phyloP scores from a whole-genome alignment of 257 asterid genomes.

The Datura wrightii region DNA sequence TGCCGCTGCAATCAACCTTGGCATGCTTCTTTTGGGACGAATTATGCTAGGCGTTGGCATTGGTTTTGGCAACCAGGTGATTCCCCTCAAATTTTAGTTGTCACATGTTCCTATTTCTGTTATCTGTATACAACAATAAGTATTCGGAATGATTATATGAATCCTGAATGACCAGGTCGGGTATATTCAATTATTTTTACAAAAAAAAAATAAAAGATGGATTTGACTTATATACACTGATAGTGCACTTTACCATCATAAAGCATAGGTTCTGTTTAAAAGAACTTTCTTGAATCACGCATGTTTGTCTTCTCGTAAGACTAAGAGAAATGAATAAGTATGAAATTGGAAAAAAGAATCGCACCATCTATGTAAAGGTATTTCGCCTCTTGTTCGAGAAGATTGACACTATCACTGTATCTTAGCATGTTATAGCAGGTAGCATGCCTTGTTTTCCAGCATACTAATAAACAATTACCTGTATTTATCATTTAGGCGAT shows the following conservation, averaged over 20 bases:
- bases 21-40: conserved; percentile 80
- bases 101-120: neutral
- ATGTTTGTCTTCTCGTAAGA: neutral
- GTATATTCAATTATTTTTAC: neutral
- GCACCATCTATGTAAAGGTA: neutral
- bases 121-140: neutral
- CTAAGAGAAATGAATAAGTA: neutral
- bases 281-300: neutral
- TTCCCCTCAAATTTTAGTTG: neutral
- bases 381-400: conserved; percentile 4
- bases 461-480: neutral
- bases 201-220: neutral
- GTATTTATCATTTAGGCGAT: neutral
- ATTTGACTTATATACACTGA: neutral
- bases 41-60: conserved; percentile 90
- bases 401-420: neutral
- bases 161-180: neutral
- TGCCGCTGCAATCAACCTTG: conserved; percentile 64
- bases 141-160: neutral
- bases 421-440: neutral
- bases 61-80: conserved; percentile 92
- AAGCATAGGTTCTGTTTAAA: too few species aligned
- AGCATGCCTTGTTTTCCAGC: neutral
- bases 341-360: neutral
- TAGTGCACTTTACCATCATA: neutral